Percentiles rank a stretch among this genome's conserved stretches.
These are phyloP conservation scores for Lachnellula subtilissima DNA, from an alignment of 2,329 filamentous ascomycete genomes.

Conservation along the genomic window DNA sequence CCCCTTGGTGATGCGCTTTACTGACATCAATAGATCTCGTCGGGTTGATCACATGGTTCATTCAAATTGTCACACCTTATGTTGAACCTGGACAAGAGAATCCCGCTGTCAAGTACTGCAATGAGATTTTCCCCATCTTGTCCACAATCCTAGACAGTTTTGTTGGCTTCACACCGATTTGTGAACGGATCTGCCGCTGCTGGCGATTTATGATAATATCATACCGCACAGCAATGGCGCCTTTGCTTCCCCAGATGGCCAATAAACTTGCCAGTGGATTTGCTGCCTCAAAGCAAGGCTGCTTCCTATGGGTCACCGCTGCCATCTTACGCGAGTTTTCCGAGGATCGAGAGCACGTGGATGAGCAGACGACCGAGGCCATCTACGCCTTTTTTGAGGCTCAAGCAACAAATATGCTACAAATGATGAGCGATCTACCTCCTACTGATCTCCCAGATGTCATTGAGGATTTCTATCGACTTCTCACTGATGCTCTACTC, in stretches of 20 bases:
- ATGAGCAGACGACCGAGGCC: conserved; percentile 72
- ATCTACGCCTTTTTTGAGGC: conserved; percentile 95
- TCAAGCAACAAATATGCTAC: conserved; percentile 84
- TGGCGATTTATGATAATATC: conserved; percentile 98
- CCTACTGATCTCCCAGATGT: conserved; percentile 55
- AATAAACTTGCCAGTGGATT: conserved; percentile 86
- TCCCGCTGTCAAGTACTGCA: conserved; percentile 92
- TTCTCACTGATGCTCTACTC: conserved; percentile 84
- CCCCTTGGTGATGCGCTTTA: not conserved
- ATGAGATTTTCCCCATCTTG: conserved; percentile 85
- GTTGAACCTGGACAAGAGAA: conserved; percentile 69
- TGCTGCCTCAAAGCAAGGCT: conserved; percentile 79
- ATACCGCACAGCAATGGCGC: conserved; percentile 83
- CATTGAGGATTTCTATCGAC: conserved; percentile 75
- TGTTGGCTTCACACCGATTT: conserved; percentile 77
- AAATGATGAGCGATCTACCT: conserved; percentile 80
- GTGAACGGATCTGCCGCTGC: conserved; percentile 88
- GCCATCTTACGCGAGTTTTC: conserved; percentile 94
- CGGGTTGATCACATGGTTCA: conserved; percentile 86
- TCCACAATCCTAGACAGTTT: conserved; percentile 86
- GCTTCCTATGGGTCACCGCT: conserved; percentile 97
- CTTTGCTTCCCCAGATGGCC: conserved; percentile 78
- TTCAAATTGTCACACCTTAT: conserved; percentile 72
- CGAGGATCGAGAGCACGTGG: conserved; percentile 80
- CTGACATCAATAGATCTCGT: conserved; percentile 62